Percentiles rank a stretch among this genome's conserved stretches.
These are phyloP conservation scores for Cichorium intybus DNA, from an alignment of 140 eudicot species.

Conservation along the genomic window DNA sequence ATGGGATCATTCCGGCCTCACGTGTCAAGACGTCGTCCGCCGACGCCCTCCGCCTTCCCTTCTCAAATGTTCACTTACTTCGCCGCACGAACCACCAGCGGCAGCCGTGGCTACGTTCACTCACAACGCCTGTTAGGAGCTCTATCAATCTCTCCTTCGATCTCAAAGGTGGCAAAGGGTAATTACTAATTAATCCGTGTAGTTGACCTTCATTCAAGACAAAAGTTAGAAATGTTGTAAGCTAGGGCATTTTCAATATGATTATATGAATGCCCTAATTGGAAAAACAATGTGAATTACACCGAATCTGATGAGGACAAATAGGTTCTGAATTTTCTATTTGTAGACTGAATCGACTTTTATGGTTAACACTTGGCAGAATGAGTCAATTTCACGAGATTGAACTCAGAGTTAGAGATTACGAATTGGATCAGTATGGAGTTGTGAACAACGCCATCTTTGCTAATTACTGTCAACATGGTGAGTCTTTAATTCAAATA, in stretches of 20 bases:
- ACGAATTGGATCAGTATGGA: slow-evolving; percentile 90
- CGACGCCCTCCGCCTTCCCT: slow-evolving; percentile 18
- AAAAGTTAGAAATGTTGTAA: no score
- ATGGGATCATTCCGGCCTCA: slow-evolving; percentile 34
- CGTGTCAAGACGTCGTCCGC: slow-evolving; percentile 17
- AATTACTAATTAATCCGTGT: slow-evolving; percentile 6
- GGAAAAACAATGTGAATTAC: no score
- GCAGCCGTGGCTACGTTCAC: slow-evolving; percentile 22
- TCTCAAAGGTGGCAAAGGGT: slow-evolving; percentile 68
- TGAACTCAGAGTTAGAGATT: slow-evolving; percentile 81
- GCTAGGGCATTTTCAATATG: no score
- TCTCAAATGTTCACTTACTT: slow-evolving; percentile 23
- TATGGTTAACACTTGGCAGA: slow-evolving; percentile 39
- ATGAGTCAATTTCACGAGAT: slow-evolving; percentile 61
- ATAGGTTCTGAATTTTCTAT: not conserved
- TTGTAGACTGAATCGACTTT: not conserved
- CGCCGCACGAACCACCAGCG: slow-evolving; percentile 29
- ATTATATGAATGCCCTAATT: no score
- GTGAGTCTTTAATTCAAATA: slow-evolving; percentile 38
- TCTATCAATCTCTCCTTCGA: slow-evolving; percentile 33
- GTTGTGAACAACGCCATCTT: slow-evolving; percentile 82
- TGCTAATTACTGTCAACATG: slow-evolving; percentile 89
- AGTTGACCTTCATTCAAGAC: not conserved
- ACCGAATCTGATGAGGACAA: no score
- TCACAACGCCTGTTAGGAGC: slow-evolving; percentile 25